Percentiles rank a stretch among this genome's conserved stretches.
phyloP scores from a whole-genome alignment of 2,329 filamentous ascomycete species.

The Seiridium unicorne region DNA sequence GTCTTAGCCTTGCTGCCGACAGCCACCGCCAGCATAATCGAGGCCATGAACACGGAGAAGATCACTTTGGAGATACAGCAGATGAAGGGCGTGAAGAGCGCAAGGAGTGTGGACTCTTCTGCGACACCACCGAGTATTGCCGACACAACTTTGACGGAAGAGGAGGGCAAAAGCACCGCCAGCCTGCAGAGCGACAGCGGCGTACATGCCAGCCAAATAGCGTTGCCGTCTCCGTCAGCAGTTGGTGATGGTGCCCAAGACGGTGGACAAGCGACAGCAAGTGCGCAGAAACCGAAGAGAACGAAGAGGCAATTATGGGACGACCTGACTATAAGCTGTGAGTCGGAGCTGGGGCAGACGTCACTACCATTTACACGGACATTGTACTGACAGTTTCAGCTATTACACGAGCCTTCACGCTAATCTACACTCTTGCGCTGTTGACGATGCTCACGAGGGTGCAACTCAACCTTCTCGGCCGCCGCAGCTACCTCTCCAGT shows the following conservation, averaged over 20 bases:
- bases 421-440: conserved; percentile 87
- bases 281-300: conserved; percentile 57
- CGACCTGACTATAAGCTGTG: conserved; percentile 93
- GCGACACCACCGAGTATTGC: conserved; percentile 54
- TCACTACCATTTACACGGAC: too few relatives aligned
- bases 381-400: conserved; percentile 46
- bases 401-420: conserved; percentile 84
- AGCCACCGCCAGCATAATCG: conserved; percentile 83
- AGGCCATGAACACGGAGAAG: conserved; percentile 85
- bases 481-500: conserved; percentile 91
- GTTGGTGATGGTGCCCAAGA: conserved; percentile 36
- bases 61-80: conserved; percentile 92
- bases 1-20: conserved; percentile 94
- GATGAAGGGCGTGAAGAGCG: conserved; percentile 75
- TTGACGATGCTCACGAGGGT: conserved; percentile 90
- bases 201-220: conserved; percentile 77
- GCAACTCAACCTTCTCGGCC: conserved; percentile 93
- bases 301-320: conserved; percentile 96
- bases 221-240: conserved; percentile 51
- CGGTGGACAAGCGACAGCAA: conserved; percentile 32
- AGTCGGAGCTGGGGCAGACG: conserved; percentile 29
- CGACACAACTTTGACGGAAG: conserved; percentile 75
- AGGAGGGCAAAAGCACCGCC: conserved; percentile 74
- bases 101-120: conserved; percentile 52
- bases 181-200: conserved; percentile 81